Conservation (phyloP, 306 rosid genomes). For the Prunus fruticosa region DNA sequence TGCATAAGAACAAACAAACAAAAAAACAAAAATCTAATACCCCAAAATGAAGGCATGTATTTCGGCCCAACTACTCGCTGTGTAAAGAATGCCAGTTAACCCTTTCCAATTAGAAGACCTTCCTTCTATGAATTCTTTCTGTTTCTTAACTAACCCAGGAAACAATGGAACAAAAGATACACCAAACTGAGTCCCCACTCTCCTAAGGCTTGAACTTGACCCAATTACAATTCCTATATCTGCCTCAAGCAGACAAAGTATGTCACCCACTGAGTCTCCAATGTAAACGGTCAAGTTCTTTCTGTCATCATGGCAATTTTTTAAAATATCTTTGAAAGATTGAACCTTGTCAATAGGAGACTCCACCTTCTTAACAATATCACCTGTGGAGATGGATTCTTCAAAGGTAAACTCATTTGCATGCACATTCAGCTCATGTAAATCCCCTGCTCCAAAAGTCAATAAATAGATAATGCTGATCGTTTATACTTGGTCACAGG, state of each 20-base stretch:
- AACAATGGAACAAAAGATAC: conserved; percentile 76
- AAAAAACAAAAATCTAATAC: conserved; percentile 45
- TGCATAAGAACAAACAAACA: conserved; percentile 35
- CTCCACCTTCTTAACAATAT: conserved; percentile 74
- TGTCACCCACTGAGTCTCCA: conserved; percentile 94
- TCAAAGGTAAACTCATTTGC: conserved; percentile 82
- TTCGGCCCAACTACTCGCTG: conserved; percentile 92
- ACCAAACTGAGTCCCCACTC: conserved; percentile 67
- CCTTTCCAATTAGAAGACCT: conserved; percentile 67
- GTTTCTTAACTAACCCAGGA: conserved; percentile 75
- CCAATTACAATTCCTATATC: conserved; percentile 93
- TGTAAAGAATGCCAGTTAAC: conserved; percentile 77
- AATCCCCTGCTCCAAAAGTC: conserved; percentile 55
- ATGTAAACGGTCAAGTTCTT: conserved; percentile 69
- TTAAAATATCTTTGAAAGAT: conserved; percentile 54
- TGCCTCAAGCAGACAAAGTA: conserved; percentile 93
- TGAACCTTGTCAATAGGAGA: conserved; percentile 85
- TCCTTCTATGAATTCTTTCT: conserved; percentile 53
- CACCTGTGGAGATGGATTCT: conserved; percentile 78
- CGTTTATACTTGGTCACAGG: conserved; percentile 1
- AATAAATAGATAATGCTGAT: conserved; percentile 13
- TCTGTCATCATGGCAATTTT: conserved; percentile 38
- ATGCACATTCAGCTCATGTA: conserved; percentile 59
- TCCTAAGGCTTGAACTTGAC: conserved; percentile 87
- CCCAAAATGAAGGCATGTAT: conserved; percentile 96